Evolutionary conservation across 2,329 filamentous ascomycete genomes (phyloP).

Genomic region (Magnaporthiopsis incrustans): DNA sequence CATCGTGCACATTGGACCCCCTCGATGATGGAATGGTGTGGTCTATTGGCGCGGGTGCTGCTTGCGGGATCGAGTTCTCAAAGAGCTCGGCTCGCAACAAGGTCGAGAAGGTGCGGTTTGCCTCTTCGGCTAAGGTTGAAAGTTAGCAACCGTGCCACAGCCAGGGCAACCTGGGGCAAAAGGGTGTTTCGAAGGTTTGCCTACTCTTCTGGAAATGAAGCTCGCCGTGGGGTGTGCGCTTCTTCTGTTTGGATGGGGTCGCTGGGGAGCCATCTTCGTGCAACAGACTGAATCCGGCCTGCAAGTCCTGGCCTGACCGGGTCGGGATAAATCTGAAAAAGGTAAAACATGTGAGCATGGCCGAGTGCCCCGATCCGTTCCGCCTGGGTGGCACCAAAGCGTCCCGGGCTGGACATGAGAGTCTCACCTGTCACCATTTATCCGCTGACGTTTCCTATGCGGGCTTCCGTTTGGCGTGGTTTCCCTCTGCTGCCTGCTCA

Average conservation of each 20-base stretch:
- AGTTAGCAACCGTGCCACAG: not conserved
- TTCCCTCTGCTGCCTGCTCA: slow-evolving; percentile 38
- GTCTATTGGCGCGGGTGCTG: slow-evolving; percentile 56
- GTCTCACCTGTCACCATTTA: slow-evolving; percentile 53
- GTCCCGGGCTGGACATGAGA: no score
- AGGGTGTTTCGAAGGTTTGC: slow-evolving; percentile 20
- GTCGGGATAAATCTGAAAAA: slow-evolving; percentile 81
- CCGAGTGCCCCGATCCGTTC: not conserved
- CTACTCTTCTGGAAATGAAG: slow-evolving; percentile 89
- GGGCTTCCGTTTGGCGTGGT: slow-evolving; percentile 46
- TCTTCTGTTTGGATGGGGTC: slow-evolving; percentile 78
- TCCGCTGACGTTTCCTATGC: slow-evolving; percentile 50
- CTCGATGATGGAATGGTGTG: slow-evolving; percentile 41
- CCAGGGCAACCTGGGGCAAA: not conserved
- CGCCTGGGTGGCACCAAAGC: not conserved
- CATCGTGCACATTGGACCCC: slow-evolving; percentile 50
- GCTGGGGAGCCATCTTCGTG: slow-evolving; percentile 91
- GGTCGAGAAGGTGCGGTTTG: slow-evolving; percentile 85
- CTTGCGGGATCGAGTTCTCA: slow-evolving; percentile 79
- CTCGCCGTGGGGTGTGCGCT: slow-evolving; percentile 79
- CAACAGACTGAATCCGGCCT: slow-evolving; percentile 84
- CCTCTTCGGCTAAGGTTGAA: slow-evolving; percentile 66
- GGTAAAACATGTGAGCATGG: slow-evolving; percentile 4
- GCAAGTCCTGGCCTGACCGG: slow-evolving; percentile 83
- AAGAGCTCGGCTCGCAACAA: slow-evolving; percentile 88